Evolutionary conservation across 106 monocot genomes (phyloP), one percentile per base, ranked within the genome.

Genomic region (Acorus calamus): DNA sequence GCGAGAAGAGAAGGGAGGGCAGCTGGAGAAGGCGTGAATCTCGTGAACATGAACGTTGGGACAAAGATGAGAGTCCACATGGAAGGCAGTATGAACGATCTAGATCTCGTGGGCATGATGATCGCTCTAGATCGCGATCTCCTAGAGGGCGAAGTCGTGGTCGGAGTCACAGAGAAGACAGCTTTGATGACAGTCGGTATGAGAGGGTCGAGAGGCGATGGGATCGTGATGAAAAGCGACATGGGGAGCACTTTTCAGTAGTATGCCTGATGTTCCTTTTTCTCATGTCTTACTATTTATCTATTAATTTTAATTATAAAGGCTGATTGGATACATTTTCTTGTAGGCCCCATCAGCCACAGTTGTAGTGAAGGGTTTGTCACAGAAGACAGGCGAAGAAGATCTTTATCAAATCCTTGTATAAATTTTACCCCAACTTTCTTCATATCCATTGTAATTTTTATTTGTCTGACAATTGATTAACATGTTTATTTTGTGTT

Each of bases 401-500:
- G 88, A 98, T 69, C 59, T 98, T 51, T 88, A 92, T 73, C 85
- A 92, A 68, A 85, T 88, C 60, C 88, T 98, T 63, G 98, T 98
- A 86, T 56, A 68, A 3, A 46, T 70, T 65, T 49, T 52, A 44
- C 14, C 63, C 28, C 58, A 57, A 28, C 28, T 28, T 28, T 28
- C 28, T 28, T 28, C 28, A 28, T 28, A 28, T 28, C 28, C 28
- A 28, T 28, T 28, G 28, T 28, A 28, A 28, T 28, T 28, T 28
- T 28, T 28, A 28, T 28, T 28, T 28, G 28, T 28, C 28, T 28
- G 28, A 28, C 28, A 28, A 28, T 28, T 28, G 28, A 28, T 28
- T 28, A 28, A 28, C 28, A 28, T 28, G 28, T 28, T 28, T 28
- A 28, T 28, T 28, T 28, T 28, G 28, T 28, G 47, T 79, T 59